Base-by-base conservation (phyloP, 352 stramenopile genomes). In the Phytopythium oedochilum region DNA sequence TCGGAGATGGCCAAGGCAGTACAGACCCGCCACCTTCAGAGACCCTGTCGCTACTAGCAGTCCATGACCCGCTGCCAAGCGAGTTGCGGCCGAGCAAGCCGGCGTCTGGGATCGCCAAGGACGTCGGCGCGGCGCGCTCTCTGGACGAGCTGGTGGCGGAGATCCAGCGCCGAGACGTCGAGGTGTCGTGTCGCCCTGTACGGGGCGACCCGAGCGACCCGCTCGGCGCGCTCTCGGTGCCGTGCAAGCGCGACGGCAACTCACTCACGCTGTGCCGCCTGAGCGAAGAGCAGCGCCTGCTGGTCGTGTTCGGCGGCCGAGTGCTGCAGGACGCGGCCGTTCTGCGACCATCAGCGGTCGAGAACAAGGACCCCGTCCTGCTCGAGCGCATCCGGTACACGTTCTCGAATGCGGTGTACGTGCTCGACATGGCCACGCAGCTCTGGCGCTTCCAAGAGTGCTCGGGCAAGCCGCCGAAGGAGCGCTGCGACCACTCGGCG, bases 341-440 rank as follows among this genome's bases (percentile, higher is more conserved):
- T 5, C 34, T 88, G 2, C 55, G 82, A 12, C 71, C 68, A 0
- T 48, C 57, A 23, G 61, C 57, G n/a, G 57, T 69, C 31, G 63
- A 64, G 12, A 38, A 57, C 3, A 53, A 55, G 32, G 71, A 83
- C 15, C 62, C 70, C 1, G 64, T 86, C 60, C 67, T 72, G 52
- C 64, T 80, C n/a, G 78, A 88, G 48, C 75, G 78, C 31, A 64
- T 73, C 29, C 68, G 73, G 8, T 88, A 86, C 59, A 70, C 61
- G 2, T 86, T 83, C 48, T 86, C 74, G 10, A 86, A 86, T 42
- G 71, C 44, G n/a, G 58, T 87, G 10, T 86, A 87, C 51, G 60
- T 61, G 28, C 85, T 85, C 38, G 53, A 86, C 29, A 53, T 84
- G 10, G 49, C 38, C 0, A 70, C 60, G 0, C 61, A 39, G 9